Base-by-base conservation (phyloP, 1,139 yeast genomes). In the Yamadazyma friedrichii region DNA sequence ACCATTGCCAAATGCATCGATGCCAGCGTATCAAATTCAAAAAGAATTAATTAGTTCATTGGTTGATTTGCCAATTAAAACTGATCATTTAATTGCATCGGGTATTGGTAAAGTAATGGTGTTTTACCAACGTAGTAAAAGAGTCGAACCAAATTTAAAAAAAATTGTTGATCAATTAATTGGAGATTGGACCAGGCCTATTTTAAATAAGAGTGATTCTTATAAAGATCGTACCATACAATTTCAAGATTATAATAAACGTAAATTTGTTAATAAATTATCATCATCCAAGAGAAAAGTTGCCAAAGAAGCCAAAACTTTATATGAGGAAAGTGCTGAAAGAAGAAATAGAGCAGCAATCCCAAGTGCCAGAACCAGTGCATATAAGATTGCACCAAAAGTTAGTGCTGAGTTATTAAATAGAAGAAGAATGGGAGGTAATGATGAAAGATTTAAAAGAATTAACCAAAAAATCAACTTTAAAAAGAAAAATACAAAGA, bases 141-240 rank as follows among this genome's bases (percentile, higher is more conserved):
- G 95, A 55, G 95, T 96, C 13, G 98, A 93, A 62, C 84, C 88
- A 32, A 72, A 77, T 41, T 78, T 94, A 59, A 89, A 91, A 61
- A 83, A 95, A 56, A 74, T 84, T 36, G 98, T 96, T 6, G 98
- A 93, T 59, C 81, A 83, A 58, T 71, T 94, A 45, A 85, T 94
- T 53, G 96, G 96, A 28, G 95, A 89, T 61, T 93, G 99, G 99
- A 93, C 98, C 8, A 80, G 98, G 62, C 98, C 98, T 31, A 89
- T 94, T 47, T 87, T 94, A 74, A 96, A 95, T 52, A 85, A 95
- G 48, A 85, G 95, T 2, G 98, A 93, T 63, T 88, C 93, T 52
- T 93, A 91, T 68, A 82, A 94, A 63, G 97, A 93, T 64, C 84
- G 89, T 64, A 74, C 82, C 45, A 82, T 93, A 45, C 78, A 78